These are phyloP conservation scores for Aspergillus ostianus DNA, from an alignment of 495 filamentous ascomycete species.

Conservation along the genomic window DNA sequence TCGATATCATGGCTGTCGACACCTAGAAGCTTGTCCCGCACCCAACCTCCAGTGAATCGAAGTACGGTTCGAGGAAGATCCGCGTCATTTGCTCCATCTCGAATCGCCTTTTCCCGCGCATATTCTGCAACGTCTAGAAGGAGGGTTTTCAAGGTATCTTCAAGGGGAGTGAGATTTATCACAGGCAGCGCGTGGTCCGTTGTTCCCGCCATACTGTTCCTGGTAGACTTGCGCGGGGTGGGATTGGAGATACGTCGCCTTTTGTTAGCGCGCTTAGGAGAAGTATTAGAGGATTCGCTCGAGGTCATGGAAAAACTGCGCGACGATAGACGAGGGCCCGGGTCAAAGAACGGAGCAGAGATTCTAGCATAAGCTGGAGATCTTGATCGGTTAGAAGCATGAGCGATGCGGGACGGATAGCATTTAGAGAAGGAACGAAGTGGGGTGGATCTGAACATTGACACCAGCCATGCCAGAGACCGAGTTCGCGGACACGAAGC, in stretches of 20 bases:
- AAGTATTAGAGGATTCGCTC: constrained; percentile 19
- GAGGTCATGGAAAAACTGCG: constrained; percentile 30
- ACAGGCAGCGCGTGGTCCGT: constrained; percentile 25
- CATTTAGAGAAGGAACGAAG: neutral
- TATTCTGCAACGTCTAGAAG: constrained; percentile 72
- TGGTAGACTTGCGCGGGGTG: constrained; percentile 11
- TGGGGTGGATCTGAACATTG: constrained; percentile 23
- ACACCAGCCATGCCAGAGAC: constrained; percentile 15
- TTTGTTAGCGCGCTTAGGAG: constrained; percentile 29
- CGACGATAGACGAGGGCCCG: neutral
- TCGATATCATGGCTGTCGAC: constrained; percentile 87
- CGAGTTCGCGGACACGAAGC: neutral
- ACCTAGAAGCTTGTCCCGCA: constrained; percentile 90
- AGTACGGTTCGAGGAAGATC: constrained; percentile 44
- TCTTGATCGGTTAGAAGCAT: neutral
- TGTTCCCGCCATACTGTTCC: constrained; percentile 23
- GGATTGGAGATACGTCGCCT: constrained; percentile 33
- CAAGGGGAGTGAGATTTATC: constrained; percentile 63
- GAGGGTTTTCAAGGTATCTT: constrained; percentile 65
- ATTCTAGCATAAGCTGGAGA: constrained; percentile 3
- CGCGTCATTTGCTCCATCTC: constrained; percentile 32
- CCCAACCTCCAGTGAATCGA: constrained; percentile 97
- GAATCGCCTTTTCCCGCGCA: constrained; percentile 54
- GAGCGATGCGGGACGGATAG: constrained; percentile 5
- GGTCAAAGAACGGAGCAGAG: neutral